These are phyloP conservation scores for Paramecium tetraurelia DNA, from an alignment of 73 alveolate species.

Conservation along the genomic window DNA sequence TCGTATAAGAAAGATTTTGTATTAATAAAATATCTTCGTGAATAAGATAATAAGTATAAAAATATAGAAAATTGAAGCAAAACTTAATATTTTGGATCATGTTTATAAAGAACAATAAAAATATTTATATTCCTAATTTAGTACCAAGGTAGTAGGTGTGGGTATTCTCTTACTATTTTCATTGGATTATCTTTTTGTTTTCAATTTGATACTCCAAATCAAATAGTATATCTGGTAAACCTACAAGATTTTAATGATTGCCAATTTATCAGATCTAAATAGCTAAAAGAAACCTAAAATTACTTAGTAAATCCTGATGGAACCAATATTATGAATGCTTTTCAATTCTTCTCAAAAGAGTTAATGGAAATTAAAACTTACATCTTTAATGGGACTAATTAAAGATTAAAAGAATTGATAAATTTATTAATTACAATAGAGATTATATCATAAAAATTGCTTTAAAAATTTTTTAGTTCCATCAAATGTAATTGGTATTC, in stretches of 20 bases:
- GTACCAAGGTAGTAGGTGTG: too few relatives aligned
- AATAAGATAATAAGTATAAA: too few relatives aligned
- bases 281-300: background rate
- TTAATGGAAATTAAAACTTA: conserved; percentile 31
- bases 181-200: too few relatives aligned
- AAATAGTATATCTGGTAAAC: too few relatives aligned
- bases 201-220: too few relatives aligned
- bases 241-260: too few relatives aligned
- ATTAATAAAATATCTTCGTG: conserved; percentile 46
- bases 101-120: too few relatives aligned
- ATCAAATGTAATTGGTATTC: background rate
- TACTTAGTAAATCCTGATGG: conserved; percentile 78
- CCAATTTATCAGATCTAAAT: background rate
- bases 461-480: background rate
- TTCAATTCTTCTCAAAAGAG: conserved; percentile 63
- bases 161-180: too few relatives aligned
- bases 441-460: background rate
- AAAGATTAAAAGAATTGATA: background rate
- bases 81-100: too few relatives aligned
- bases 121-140: too few relatives aligned
- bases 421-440: background rate
- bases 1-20: conserved; percentile 74
- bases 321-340: conserved; percentile 77
- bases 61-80: background rate
- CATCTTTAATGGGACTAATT: too few relatives aligned